Base-by-base conservation (phyloP, 192 early-diverging fungal genomes). In the Backusella circina region DNA sequence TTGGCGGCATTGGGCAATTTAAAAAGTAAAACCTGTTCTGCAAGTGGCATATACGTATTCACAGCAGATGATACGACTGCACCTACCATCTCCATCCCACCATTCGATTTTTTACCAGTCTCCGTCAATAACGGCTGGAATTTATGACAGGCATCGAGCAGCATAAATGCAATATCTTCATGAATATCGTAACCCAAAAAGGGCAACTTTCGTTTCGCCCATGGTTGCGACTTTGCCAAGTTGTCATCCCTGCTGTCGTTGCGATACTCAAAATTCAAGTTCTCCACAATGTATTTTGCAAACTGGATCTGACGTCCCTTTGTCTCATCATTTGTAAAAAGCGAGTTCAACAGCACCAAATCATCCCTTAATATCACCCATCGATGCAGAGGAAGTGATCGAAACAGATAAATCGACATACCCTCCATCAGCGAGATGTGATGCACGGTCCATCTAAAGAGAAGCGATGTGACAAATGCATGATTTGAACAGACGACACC, bases 321-420 rank as follows among this genome's bases (percentile, higher is more conserved):
- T 38, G 38, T 61, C 10, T 28, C 31, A 28, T 16, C 44, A 6
- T 41, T 70, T 9, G 4, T 26, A 4, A 86, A 39, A 2, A 87
- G 66, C 13, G 73, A 26, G 30, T 79, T 78, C 13, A 87, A 69
- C 0, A 72, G 37, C 2, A 31, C 33, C 39, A 87, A 75, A 44
- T 87, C 86, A 8, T 74, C 76, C 6, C 18, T 68, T 13, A 75
- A 47, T n/a, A 86, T 51, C 6, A 36, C 13, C 86, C 86, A 87
- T 30, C 81, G 71, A 3, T 78, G 75, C 33, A 87, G 37, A 35
- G 78, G 81, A 8, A 87, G 69, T 12, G 79, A 81, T 10, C 77
- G 81, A 51, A 87, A 87, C 16, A 87, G 36, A 67, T 87, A 87
- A 23, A 84, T 78, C 7, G 82, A 78, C 79, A 83, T 83, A 12